Base-by-base conservation (phyloP, 805 yeast genomes). In the Candida ulmi region DNA sequence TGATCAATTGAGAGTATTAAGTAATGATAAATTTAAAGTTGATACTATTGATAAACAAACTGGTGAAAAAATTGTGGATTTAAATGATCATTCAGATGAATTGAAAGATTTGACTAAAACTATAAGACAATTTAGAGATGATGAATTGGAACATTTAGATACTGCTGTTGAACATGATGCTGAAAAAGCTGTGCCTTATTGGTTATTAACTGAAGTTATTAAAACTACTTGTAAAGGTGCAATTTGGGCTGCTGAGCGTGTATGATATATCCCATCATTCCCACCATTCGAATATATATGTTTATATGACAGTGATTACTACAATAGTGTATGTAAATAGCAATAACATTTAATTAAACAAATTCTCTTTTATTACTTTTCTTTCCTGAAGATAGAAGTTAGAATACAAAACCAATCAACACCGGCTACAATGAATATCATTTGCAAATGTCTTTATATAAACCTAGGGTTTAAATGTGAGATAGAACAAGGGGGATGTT, bases 161-260 rank as follows among this genome's bases (percentile, higher is more conserved):
- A 91, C 96, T 0, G 99, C 99, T 1, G 76, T 93, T 17, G 83
- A 85, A 50, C 73, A 93, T 54, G 98, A 91, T 58, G 90, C 98
- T 1, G 86, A 88, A 48, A 78, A 80, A 51, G 99, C 99, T 2
- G 84, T 87, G 36, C 98, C 98, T 2, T 93, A 93, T 62, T 74
- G 84, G 72, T 59, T 91, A 26, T 69, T 93, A 35, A 91, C 97
- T 0, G 98, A 91, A 58, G 77, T 81, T 6, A 88, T 93, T 48
- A 91, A 90, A 59, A 57, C 71, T 36, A 78, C 90, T 2, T 90
- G 97, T 58, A 74, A 75, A 51, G 83, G 76, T n/a, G 97, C 99
- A 8, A 87, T 93, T 37, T 82, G 83, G 82, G 71, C 88, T 1
- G 97, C 97, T 12, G 96, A 91, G 61, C 71, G 95, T 49, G 63